Base-by-base conservation (phyloP, 2,329 filamentous ascomycete genomes). In the Fusarium caatingaense region DNA sequence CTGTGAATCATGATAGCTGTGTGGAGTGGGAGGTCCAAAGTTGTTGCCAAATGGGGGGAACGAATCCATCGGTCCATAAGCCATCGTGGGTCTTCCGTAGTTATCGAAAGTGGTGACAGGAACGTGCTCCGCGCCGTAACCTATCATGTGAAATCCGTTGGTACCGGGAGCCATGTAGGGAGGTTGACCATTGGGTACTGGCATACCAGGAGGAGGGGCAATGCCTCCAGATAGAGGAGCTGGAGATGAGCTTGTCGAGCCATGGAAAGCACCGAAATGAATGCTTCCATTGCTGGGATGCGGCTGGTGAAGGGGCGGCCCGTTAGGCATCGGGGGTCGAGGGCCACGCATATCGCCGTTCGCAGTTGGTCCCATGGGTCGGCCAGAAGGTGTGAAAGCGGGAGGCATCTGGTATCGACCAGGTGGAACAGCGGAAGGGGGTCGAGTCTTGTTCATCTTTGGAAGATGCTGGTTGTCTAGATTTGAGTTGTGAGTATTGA, bases 1-100 rank as follows among this genome's bases (percentile, higher is more conserved):
- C 64, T 89, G 88, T 4, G 88, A 90, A 37, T 85, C 88, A 58
- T 89, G 88, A 72, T 88, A 88, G 76, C 87, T 90, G 66, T 87
- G 87, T 6, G 87, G 85, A 3, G 87, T 88, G 2, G 85, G 83
- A 3, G 87, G 85, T 5, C 84, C 85, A 73, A 86, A 86, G 68
- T 79, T 80, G 67, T 77, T 79, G 25, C 74, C 76, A 62, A 78
- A 76, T 5, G 64, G 69, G 48, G 69, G 73, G 58, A 79, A 79
- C 11, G 80, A 71, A 32, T 83, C 80, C 56, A 77, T 68, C 10
- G 77, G 78, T 11, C 74, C 76, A 56, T 77, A 81, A 18, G 72
- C 74, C 63, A 81, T 76, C 6, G 79, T 61, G 11, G 79, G 80
- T 49, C 80, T 76, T 10, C 79, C 81, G 46, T 79, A 83, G 44